Evolutionary conservation across 192 early-diverging fungal species (phyloP).

Genomic region (Backusella mclennaniae): DNA sequence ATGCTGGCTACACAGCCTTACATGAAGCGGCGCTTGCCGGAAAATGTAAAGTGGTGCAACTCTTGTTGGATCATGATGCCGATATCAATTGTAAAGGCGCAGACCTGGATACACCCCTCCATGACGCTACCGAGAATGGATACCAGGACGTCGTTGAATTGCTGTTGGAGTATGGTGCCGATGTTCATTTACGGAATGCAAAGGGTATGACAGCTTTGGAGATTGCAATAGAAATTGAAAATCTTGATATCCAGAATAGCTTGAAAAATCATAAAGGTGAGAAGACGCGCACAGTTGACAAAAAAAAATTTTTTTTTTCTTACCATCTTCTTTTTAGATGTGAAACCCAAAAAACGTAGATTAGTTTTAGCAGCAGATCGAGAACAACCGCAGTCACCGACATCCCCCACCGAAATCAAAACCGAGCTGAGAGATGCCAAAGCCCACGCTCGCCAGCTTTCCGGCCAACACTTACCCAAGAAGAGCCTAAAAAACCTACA

Average conservation of each 20-base stretch:
- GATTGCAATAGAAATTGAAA: conserved; percentile 47
- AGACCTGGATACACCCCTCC: conserved; percentile 65
- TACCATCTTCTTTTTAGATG: neutral
- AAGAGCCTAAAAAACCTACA: conserved; percentile 11
- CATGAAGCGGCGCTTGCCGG: conserved; percentile 67
- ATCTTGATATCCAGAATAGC: conserved; percentile 20
- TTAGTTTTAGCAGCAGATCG: conserved; percentile 26
- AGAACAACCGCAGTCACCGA: conserved; percentile 11
- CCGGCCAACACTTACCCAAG: conserved; percentile 19
- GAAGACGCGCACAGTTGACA: neutral
- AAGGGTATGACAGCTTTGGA: conserved; percentile 53
- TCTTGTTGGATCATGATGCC: conserved; percentile 55
- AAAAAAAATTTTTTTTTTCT: neutral
- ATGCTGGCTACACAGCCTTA: conserved; percentile 66
- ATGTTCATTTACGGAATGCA: conserved; percentile 53
- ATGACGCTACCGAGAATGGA: conserved; percentile 62
- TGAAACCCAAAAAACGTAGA: conserved; percentile 25
- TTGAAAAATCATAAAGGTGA: conserved; percentile 6
- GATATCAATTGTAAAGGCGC: conserved; percentile 60
- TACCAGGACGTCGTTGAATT: conserved; percentile 42
- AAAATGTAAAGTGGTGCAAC: conserved; percentile 44
- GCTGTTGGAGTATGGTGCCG: conserved; percentile 46
- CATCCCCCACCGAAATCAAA: neutral
- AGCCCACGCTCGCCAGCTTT: conserved; percentile 14
- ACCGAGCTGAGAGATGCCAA: neutral